Base-by-base conservation (phyloP, 2,329 filamentous ascomycete species). In the Trichoderma oligosporum region DNA sequence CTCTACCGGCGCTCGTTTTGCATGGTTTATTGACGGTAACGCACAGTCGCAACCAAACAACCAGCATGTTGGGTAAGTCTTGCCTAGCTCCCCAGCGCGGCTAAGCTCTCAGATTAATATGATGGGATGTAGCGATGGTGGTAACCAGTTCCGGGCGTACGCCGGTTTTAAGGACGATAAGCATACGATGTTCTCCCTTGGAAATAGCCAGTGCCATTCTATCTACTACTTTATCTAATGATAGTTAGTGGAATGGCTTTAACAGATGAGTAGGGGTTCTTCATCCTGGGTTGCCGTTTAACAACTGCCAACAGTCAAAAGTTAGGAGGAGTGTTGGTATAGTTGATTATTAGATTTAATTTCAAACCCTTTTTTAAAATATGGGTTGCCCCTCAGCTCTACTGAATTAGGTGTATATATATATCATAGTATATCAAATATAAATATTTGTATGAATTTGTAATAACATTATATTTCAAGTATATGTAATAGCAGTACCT, bases 81-180 rank as follows among this genome's bases (percentile, higher is more conserved):
- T 49, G 46, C 33, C 36, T 38, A 38, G 3, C n/a, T 27, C 46
- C 27, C 11, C 3, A 9, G n/a, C 9, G 33, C 2, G n/a, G 14
- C 1, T 18, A 49, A 38, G n/a, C 22, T 29, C 22, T 8, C 3
- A 38, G n/a, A 38, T 6, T 49, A 49, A 49, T 14, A 9, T 38
- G 4, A 38, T 49, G 45, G 29, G 18, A 47, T 47, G 9, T 27
- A 49, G 46, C n/a, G 46, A 49, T 49, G 46, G 46, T 27, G 46
- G 46, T 9, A 49, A 49, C 46, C 46, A 49, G 24, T 49, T 49
- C 46, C 46, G 22, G 7, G 46, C 46, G n/a, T 49, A 49, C 33
- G 46, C 46, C 11, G 46, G 46, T 38, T 49, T 38, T 12, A 49
- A 49, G 33, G 46, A 49, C n/a, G 46, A 49, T 5, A 18, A 49